phyloP scores from a whole-genome alignment of 805 yeast genomes.

The Yarrowia sp. region DNA sequence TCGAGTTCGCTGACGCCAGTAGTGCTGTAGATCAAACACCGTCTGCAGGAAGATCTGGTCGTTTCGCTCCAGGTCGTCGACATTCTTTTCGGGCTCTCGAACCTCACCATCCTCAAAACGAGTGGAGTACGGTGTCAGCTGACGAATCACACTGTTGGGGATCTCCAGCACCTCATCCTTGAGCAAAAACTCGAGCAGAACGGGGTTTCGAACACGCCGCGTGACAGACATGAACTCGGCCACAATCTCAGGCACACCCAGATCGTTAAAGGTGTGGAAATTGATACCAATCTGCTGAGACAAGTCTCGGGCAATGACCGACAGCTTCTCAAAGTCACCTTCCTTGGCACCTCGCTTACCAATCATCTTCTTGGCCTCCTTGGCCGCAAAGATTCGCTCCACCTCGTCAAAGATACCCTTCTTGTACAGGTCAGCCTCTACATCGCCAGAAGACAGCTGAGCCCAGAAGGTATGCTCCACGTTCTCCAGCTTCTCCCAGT shows the following conservation, averaged over 20 bases:
- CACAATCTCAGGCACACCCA: constrained; percentile 65
- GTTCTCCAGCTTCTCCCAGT: constrained; percentile 91
- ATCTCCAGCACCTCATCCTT: constrained; percentile 74
- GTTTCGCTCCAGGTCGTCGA: constrained; percentile 75
- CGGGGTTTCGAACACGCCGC: constrained; percentile 61
- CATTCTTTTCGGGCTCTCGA: constrained; percentile 61
- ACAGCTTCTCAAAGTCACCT: constrained; percentile 47
- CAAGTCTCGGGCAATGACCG: constrained; percentile 76
- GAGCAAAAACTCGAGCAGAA: constrained; percentile 78
- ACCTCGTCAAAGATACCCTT: constrained; percentile 81
- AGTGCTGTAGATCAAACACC: constrained; percentile 76
- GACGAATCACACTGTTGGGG: constrained; percentile 65
- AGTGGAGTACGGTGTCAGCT: constrained; percentile 74
- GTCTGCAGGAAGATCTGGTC: constrained; percentile 82
- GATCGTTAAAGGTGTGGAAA: constrained; percentile 67
- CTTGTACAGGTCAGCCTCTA: constrained; percentile 62
- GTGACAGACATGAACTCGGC: constrained; percentile 74
- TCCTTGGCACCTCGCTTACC: constrained; percentile 47
- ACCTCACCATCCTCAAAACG: constrained; percentile 51
- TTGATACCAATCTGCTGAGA: constrained; percentile 96
- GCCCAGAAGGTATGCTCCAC: constrained; percentile 88
- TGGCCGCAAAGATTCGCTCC: constrained; percentile 84
- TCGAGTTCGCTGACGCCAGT: constrained; percentile 90
- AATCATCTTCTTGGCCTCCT: constrained; percentile 54
- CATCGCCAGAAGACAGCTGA: constrained; percentile 46